These are phyloP conservation scores for Xylaria digitata DNA, from an alignment of 2,329 filamentous ascomycete species.

Conservation along the genomic window DNA sequence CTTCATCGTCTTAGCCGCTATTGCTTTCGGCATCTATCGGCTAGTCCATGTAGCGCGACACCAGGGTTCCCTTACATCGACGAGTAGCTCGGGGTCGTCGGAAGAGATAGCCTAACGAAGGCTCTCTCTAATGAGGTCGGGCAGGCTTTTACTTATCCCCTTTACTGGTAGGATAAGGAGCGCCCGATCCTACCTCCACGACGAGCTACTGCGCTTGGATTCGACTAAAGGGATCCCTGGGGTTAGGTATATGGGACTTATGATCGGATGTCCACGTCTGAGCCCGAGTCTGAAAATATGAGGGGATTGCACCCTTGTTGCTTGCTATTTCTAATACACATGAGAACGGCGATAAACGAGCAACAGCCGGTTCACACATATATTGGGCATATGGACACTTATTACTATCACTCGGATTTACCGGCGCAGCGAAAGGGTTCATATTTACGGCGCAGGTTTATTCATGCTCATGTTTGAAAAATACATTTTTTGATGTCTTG, in stretches of 20 bases:
- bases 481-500: conserved; percentile 18
- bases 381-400: neutral
- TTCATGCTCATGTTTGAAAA: conserved; percentile 1
- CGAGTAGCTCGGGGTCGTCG: conserved; percentile 41
- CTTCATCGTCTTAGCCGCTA: conserved; percentile 69
- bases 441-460: conserved; percentile 18
- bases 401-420: conserved; percentile 9
- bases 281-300: neutral
- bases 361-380: conserved; percentile 1
- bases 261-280: neutral
- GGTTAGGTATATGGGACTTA: neutral
- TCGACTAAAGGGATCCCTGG: neutral
- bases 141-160: conserved; percentile 10
- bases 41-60: conserved; percentile 65
- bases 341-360: neutral
- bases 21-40: conserved; percentile 73
- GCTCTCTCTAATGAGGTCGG: neutral
- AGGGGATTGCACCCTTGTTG: neutral
- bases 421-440: neutral
- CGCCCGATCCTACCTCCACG: neutral
- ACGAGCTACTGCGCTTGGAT: neutral
- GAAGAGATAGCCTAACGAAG: conserved; percentile 22
- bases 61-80: conserved; percentile 45
- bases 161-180: neutral
- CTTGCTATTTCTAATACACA: neutral